phyloP scores from a whole-genome alignment of 1,284 basidiomycete genomes.

The Xanthoconium separans region DNA sequence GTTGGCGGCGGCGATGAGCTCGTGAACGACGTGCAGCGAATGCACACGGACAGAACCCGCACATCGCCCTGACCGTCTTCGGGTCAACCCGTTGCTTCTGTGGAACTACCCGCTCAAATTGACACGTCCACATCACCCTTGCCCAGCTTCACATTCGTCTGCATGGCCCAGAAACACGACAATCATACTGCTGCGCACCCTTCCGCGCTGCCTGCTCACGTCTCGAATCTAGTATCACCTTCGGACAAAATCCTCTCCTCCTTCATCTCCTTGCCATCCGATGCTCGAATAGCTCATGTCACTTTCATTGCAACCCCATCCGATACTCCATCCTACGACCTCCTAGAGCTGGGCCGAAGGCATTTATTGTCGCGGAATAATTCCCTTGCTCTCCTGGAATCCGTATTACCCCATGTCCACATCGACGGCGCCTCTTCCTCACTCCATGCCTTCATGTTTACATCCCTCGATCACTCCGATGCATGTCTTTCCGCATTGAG shows the following conservation, averaged over 20 bases:
- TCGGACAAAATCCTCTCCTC: slow-evolving; percentile 38
- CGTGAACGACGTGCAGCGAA: slow-evolving; percentile 22
- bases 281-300: slow-evolving; percentile 43
- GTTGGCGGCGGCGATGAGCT: slow-evolving; percentile 28
- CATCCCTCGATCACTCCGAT: slow-evolving; percentile 35
- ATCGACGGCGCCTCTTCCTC: slow-evolving; percentile 39
- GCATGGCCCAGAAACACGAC: slow-evolving; percentile 33
- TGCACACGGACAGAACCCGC: slow-evolving; percentile 7
- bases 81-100: slow-evolving; percentile 1
- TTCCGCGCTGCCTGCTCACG: slow-evolving; percentile 6
- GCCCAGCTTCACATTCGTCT: slow-evolving; percentile 4
- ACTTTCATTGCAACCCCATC: slow-evolving; percentile 39
- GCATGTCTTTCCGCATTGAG: slow-evolving; percentile 34
- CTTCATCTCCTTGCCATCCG: slow-evolving; percentile 35
- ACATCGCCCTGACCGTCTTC: slow-evolving; percentile 4
- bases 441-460: slow-evolving; percentile 57
- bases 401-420: slow-evolving; percentile 50
- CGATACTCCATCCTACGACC: slow-evolving; percentile 36
- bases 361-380: slow-evolving; percentile 41
- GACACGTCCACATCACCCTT: background rate
- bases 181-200: slow-evolving; percentile 15
- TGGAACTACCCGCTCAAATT: background rate
- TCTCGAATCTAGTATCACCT: slow-evolving; percentile 33
- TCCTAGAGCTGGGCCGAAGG: slow-evolving; percentile 56
- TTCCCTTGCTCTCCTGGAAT: slow-evolving; percentile 40